Conservation (phyloP, 306 rosid species). For the Rosa lucieae region DNA sequence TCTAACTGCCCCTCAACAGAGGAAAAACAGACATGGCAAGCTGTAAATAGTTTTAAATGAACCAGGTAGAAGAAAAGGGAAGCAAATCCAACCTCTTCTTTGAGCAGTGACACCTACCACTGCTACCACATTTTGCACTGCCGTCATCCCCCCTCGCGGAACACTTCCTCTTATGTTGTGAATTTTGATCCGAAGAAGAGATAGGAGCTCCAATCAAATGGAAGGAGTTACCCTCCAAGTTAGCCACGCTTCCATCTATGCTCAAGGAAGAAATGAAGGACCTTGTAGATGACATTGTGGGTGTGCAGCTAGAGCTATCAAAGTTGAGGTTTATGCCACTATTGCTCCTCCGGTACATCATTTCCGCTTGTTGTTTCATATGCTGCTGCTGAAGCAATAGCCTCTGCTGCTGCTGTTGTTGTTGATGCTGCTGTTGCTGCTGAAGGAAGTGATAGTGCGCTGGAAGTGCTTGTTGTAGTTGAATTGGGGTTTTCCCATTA, state of each 20-base stretch:
- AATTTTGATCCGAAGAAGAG: conserved; percentile 81
- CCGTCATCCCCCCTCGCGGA: conserved; percentile 87
- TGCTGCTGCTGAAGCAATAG: conserved; percentile 60
- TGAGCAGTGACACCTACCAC: conserved; percentile 94
- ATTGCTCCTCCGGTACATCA: conserved; percentile 69
- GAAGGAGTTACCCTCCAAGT: conserved; percentile 77
- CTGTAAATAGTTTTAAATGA: neutral
- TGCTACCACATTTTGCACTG: conserved; percentile 79
- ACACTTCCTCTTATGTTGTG: conserved; percentile 89
- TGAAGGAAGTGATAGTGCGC: conserved; percentile 62
- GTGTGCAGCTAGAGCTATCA: conserved; percentile 89
- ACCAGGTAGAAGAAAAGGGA: conserved; percentile 14
- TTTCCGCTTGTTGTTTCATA: conserved; percentile 69
- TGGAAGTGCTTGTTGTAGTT: conserved; percentile 52
- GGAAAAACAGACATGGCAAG: conserved; percentile 17
- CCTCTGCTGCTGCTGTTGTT: conserved; percentile 68
- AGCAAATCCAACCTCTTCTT: conserved; percentile 74
- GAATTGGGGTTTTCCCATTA: conserved; percentile 69
- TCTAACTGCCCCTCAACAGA: conserved; percentile 8
- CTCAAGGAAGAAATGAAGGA: conserved; percentile 96
- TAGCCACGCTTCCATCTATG: conserved; percentile 89
- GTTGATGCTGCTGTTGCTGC: conserved; percentile 40
- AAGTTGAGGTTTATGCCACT: conserved; percentile 84
- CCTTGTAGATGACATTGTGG: conserved; percentile 85
- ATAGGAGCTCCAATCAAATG: conserved; percentile 78